Base-by-base conservation (phyloP, 371 early-diverging fungal genomes). In the Apophysomyces variabilis region DNA sequence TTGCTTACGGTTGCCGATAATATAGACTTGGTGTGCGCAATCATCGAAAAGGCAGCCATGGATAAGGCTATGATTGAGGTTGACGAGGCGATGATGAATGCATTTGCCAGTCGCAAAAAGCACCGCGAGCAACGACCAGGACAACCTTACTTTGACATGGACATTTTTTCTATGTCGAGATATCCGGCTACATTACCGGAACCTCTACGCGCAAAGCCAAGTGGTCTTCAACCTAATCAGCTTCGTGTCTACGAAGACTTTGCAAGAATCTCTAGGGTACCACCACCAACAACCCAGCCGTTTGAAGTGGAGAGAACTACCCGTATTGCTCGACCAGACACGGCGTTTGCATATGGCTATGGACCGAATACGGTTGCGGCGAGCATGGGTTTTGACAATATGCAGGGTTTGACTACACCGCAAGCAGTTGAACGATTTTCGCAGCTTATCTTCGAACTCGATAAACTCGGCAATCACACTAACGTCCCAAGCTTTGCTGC, bases 31-130 rank as follows among this genome's bases (percentile, higher is more conserved):
- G 96, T 92, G 2, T 95, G 95, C 68, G 89, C 93, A 0, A 87
- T 95, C 7, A 93, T 97, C 66, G 97, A 98, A 75, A 92, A 94
- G 70, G 92, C 94, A 14, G 95, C 98, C 0, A 92, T 93, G 69
- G 96, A 96, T 67, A 95, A 95, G 68, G 94, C 95, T 0, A 81
- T 92, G 5, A 79, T 89, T 14, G 93, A 96, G 64, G 92, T 99
- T 41, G 96, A 96, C 69, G 90, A 93, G 57, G 72, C 81, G 9
- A 83, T 99, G 57, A 76, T 79, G 18, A 71, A 83, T 12, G 85
- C 93, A 9, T 95, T 86, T 64, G 57, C 83, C 9, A 85, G 76
- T 39, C 87, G 99, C 45, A 86, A 92, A 71, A 94, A 93, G 67
- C 93, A 93, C 70, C 87, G 97, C 3, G 97, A 96, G 13, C 79